Evolutionary conservation across 202 grass and related monocot genomes (phyloP).

Genomic region (Eragrostis tef): DNA sequence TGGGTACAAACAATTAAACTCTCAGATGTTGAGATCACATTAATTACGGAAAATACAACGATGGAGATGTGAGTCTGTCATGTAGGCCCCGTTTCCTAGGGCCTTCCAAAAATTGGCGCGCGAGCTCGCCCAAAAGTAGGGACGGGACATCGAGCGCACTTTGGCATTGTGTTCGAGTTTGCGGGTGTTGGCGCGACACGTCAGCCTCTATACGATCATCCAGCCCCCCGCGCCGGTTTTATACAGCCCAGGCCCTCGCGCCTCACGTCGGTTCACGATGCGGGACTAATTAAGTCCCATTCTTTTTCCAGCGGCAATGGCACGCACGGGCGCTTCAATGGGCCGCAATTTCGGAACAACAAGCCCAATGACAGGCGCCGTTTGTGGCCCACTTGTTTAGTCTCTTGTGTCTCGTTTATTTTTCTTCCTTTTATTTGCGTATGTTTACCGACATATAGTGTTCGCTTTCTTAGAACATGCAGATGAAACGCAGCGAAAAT

Average conservation of each 20-base stretch:
- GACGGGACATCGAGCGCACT: conserved; percentile 52
- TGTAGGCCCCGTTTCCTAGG: conserved; percentile 51
- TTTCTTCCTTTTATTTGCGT: no score
- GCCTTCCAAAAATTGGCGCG: conserved; percentile 66
- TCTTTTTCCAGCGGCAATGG: neutral
- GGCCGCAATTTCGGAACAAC: neutral
- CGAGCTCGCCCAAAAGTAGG: conserved; percentile 59
- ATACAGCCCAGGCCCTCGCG: neutral
- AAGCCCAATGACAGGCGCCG: neutral
- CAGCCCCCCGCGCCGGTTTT: fast-evolving
- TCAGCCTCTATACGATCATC: conserved; percentile 60
- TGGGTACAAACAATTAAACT: no score
- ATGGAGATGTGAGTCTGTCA: neutral
- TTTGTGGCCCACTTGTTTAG: neutral
- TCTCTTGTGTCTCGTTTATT: neutral
- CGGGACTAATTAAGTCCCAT: neutral
- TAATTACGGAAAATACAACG: no score
- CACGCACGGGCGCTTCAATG: neutral
- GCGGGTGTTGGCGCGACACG: conserved; percentile 61
- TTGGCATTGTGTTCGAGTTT: conserved; percentile 44
- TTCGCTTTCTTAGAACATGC: no score
- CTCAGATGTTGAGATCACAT: no score
- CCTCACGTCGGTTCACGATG: neutral
- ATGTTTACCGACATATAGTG: no score
- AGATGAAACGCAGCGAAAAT: no score